These are phyloP conservation scores for Claviceps cyperi DNA, from an alignment of 2,329 filamentous ascomycete genomes.

Conservation along the genomic window DNA sequence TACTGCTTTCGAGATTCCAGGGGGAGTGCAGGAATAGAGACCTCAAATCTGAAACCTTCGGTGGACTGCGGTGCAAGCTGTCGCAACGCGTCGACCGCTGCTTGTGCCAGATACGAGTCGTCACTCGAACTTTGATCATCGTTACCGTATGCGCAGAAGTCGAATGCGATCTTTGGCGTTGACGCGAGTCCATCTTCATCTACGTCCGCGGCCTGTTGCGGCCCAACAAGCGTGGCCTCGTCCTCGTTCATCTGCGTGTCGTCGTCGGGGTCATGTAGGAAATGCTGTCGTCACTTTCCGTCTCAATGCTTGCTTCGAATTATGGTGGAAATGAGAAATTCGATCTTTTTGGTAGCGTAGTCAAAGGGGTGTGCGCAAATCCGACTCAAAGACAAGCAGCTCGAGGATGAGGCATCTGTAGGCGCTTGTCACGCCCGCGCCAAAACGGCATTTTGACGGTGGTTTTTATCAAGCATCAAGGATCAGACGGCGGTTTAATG, in stretches of 20 bases:
- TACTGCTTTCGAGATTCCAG: slow-evolving; percentile 17
- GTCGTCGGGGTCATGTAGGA: neutral
- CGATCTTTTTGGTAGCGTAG: neutral
- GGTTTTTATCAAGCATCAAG: neutral
- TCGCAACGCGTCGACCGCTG: neutral
- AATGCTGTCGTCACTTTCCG: neutral
- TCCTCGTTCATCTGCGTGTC: slow-evolving; percentile 10
- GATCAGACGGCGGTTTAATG: neutral
- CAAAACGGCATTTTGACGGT: neutral
- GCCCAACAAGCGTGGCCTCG: neutral
- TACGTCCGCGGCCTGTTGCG: neutral
- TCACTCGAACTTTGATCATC: slow-evolving; percentile 1
- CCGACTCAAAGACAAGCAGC: neutral
- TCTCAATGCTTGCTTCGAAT: neutral
- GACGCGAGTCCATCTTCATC: neutral
- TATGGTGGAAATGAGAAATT: neutral
- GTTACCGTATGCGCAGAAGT: slow-evolving; percentile 4
- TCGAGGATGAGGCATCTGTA: neutral
- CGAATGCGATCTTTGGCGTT: slow-evolving; percentile 6
- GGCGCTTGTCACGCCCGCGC: neutral
- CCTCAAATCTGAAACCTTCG: slow-evolving; percentile 12
- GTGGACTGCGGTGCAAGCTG: neutral
- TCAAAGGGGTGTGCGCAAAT: neutral
- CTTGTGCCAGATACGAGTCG: neutral
- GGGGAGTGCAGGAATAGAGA: slow-evolving; percentile 17